Conservation (phyloP, 1,284 basidiomycete genomes). For the Heterobasidion occidentale region DNA sequence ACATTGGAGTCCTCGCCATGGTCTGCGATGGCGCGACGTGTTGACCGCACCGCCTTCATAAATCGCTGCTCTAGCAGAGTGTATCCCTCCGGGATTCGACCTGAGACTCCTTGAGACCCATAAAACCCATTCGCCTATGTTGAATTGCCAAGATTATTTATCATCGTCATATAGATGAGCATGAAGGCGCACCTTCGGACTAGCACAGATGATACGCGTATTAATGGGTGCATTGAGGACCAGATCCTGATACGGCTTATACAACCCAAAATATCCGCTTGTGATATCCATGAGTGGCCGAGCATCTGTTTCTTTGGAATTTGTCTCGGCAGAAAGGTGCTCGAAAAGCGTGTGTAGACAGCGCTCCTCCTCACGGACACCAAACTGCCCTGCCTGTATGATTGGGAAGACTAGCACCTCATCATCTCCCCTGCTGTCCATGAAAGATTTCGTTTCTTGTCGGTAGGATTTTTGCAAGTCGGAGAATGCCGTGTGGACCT, state of each 20-base stretch:
- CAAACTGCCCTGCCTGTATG: conserved; percentile 81
- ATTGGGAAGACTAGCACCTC: conserved; percentile 70
- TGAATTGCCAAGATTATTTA: not conserved
- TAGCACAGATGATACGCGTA: conserved; percentile 77
- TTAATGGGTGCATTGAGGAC: conserved; percentile 58
- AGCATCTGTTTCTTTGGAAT: not conserved
- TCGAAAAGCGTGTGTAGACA: conserved; percentile 54
- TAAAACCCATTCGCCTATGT: conserved; percentile 91
- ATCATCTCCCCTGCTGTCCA: conserved; percentile 16
- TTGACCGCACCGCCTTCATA: conserved; percentile 56
- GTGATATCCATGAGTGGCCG: conserved; percentile 67
- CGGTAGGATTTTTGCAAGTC: conserved; percentile 40
- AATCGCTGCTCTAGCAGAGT: conserved; percentile 84
- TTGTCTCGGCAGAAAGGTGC: conserved; percentile 19
- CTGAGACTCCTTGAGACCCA: conserved; percentile 82
- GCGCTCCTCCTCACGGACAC: conserved; percentile 75
- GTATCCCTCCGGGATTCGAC: conserved; percentile 93
- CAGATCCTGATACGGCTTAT: conserved; percentile 72
- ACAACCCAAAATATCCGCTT: conserved; percentile 92
- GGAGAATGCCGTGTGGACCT: conserved; percentile 37
- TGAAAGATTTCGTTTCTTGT: conserved; percentile 14
- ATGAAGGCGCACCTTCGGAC: conserved; percentile 61
- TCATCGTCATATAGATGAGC: not conserved
- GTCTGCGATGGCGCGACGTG: conserved; percentile 27
- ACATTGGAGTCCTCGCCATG: conserved; percentile 33